phyloP scores from a whole-genome alignment of 148 eudicot species.

The Rhododendron molle region DNA sequence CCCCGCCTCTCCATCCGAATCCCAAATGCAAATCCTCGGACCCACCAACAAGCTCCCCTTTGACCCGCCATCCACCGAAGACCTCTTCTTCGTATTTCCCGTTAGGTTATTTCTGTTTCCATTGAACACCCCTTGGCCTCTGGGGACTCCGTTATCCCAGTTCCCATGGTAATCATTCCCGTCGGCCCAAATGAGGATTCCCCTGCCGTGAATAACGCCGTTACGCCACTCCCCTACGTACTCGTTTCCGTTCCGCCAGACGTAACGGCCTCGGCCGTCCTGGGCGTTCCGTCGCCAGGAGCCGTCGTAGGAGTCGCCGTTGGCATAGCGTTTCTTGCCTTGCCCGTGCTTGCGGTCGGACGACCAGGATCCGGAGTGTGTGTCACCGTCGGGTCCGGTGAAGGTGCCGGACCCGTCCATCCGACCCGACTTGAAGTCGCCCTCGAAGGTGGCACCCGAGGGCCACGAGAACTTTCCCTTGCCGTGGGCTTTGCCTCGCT shows the following conservation, averaged over 20 bases:
- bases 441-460: constrained; percentile 81
- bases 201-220: constrained; percentile 66
- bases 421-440: constrained; percentile 73
- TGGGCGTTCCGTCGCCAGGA: constrained; percentile 55
- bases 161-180: constrained; percentile 57
- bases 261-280: constrained; percentile 69
- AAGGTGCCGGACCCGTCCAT: constrained; percentile 83
- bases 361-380: constrained; percentile 61
- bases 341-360: constrained; percentile 61
- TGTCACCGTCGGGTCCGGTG: constrained; percentile 71
- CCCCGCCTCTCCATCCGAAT: constrained; percentile 72
- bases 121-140: constrained; percentile 54
- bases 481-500: constrained; percentile 74
- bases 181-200: constrained; percentile 57
- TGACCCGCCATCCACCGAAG: constrained; percentile 35
- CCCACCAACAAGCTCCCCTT: constrained; percentile 25
- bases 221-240: constrained; percentile 67
- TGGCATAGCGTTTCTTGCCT: constrained; percentile 63
- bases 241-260: constrained; percentile 78
- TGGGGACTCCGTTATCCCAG: constrained; percentile 69
- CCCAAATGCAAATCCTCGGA: constrained; percentile 76
- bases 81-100: constrained; percentile 32
- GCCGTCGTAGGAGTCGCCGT: constrained; percentile 80
- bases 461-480: constrained; percentile 96
- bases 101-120: not conserved